These are phyloP conservation scores for Inosperma sp. DNA, from an alignment of 768 basidiomycete species.

Conservation along the genomic window DNA sequence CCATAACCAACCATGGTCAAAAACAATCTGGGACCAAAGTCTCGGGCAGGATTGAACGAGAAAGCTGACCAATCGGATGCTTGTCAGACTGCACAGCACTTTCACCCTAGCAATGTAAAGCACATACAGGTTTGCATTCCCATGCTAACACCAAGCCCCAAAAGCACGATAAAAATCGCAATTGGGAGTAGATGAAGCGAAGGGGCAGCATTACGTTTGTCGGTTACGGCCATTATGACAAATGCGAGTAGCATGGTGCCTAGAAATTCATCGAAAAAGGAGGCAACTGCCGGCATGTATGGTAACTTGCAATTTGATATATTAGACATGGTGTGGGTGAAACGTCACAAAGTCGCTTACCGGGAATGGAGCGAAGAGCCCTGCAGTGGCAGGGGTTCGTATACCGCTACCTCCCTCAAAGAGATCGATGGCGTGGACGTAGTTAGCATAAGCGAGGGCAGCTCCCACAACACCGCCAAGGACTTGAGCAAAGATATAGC, in stretches of 20 bases:
- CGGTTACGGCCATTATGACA: conserved; percentile 48
- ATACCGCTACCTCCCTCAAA: conserved; percentile 52
- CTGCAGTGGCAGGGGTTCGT: conserved; percentile 53
- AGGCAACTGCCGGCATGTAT: conserved; percentile 37
- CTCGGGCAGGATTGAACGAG: conserved; percentile 67
- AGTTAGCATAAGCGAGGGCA: conserved; percentile 57
- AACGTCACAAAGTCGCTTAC: conserved; percentile 34
- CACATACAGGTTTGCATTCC: conserved; percentile 55
- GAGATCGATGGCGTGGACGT: conserved; percentile 62
- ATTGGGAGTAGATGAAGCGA: conserved; percentile 47
- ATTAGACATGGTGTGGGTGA: neutral
- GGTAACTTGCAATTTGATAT: conserved; percentile 12
- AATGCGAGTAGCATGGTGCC: conserved; percentile 53
- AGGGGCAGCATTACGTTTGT: conserved; percentile 49
- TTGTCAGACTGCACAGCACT: neutral
- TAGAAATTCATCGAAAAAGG: conserved; percentile 51
- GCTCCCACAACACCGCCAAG: conserved; percentile 61
- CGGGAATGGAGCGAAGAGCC: conserved; percentile 57
- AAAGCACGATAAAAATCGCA: conserved; percentile 49
- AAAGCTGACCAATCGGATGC: conserved; percentile 42
- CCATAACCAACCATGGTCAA: conserved; percentile 73
- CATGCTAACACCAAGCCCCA: conserved; percentile 52
- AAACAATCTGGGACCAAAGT: conserved; percentile 63
- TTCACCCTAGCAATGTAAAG: conserved; percentile 6
- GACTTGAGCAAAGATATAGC: conserved; percentile 45